Conservation (phyloP, 108 stramenopile genomes). For the Fragilaria crotonensis region DNA sequence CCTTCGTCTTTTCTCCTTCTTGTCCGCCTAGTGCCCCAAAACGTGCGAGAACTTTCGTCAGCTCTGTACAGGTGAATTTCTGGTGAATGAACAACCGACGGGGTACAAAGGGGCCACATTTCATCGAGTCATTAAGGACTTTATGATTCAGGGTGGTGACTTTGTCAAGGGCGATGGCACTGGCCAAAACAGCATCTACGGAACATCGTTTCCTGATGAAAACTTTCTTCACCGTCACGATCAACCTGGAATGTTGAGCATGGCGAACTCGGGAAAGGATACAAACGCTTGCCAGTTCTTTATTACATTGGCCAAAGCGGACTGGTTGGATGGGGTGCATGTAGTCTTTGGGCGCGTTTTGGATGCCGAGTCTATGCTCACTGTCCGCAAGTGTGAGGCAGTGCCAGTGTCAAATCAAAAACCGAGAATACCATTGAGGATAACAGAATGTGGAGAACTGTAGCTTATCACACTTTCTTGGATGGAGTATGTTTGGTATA, state of each 20-base stretch:
- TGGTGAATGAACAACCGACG: slow-evolving; percentile 83
- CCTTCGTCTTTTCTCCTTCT: neutral
- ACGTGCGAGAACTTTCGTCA: slow-evolving; percentile 81
- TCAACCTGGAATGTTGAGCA: slow-evolving; percentile 82
- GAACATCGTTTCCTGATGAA: slow-evolving; percentile 87
- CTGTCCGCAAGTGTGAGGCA: slow-evolving; percentile 76
- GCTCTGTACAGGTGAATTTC: slow-evolving; percentile 55
- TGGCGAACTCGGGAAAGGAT: slow-evolving; percentile 93
- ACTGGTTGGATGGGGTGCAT: slow-evolving; percentile 92
- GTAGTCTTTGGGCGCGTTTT: slow-evolving; percentile 94
- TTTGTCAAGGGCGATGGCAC: slow-evolving; percentile 89
- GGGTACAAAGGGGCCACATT: slow-evolving; percentile 91
- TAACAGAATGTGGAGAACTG: slow-evolving; percentile 77
- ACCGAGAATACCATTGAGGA: slow-evolving; percentile 65
- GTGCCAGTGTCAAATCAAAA: slow-evolving; percentile 54
- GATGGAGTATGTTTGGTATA: too few species aligned
- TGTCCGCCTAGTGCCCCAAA: slow-evolving; percentile 64
- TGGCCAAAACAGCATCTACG: slow-evolving; percentile 83
- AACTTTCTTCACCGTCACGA: slow-evolving; percentile 89
- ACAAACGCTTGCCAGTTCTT: slow-evolving; percentile 97
- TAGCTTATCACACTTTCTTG: too few species aligned
- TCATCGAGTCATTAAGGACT: slow-evolving; percentile 93
- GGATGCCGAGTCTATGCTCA: slow-evolving; percentile 92
- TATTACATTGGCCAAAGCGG: slow-evolving; percentile 86
- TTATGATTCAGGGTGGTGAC: slow-evolving; percentile 91